phyloP scores from a whole-genome alignment of 306 rosid genomes.

The Corylus americana region DNA sequence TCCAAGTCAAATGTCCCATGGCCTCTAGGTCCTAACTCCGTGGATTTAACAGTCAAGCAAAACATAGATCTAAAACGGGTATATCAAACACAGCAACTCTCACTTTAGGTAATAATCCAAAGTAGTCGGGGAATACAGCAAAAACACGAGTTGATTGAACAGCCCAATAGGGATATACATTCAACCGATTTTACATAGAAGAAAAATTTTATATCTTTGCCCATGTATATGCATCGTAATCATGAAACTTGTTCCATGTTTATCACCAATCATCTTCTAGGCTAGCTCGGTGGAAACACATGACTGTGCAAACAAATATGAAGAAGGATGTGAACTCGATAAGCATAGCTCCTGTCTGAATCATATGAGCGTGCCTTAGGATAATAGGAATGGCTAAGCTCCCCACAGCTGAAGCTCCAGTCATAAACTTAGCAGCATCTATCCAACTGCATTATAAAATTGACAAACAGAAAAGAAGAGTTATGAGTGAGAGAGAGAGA shows the following conservation, averaged over 20 bases:
- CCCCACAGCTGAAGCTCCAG: conserved; percentile 90
- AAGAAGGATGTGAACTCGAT: conserved; percentile 91
- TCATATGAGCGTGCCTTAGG: conserved; percentile 87
- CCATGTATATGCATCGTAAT: conserved; percentile 13
- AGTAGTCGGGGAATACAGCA: background rate
- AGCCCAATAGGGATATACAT: conserved; percentile 14
- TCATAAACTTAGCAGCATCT: conserved; percentile 91
- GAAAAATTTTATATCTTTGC: conserved; percentile 21
- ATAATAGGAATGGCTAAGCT: conserved; percentile 94
- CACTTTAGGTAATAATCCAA: background rate
- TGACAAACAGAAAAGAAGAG: conserved; percentile 2
- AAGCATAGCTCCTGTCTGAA: conserved; percentile 93
- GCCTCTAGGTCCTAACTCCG: too few relatives aligned
- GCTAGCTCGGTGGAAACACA: conserved; percentile 93
- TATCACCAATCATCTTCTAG: conserved; percentile 93
- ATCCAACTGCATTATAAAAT: conserved; percentile 67
- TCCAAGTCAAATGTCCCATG: too few relatives aligned
- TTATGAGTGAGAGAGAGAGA: background rate
- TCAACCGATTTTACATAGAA: conserved; percentile 41
- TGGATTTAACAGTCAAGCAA: background rate
- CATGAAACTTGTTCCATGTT: conserved; percentile 8
- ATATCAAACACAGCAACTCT: conserved; percentile 11
- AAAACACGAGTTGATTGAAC: conserved; percentile 20
- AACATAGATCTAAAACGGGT: background rate
- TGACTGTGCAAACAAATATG: conserved; percentile 81